Evolutionary conservation across 257 asterid genomes (phyloP).

Genomic region (Henckelia pumila): DNA sequence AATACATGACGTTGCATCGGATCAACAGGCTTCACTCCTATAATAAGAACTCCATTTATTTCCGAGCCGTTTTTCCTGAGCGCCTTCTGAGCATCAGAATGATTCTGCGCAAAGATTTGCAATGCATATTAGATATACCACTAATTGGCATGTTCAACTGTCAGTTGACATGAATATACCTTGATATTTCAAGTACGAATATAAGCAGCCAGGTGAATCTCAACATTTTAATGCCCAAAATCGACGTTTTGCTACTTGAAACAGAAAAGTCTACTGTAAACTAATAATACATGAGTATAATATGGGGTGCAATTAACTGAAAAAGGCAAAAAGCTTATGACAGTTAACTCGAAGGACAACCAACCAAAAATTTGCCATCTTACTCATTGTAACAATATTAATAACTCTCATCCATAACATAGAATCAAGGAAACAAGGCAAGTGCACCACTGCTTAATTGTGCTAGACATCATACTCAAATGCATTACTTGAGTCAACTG

Average conservation of each 20-base stretch:
- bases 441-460: not conserved
- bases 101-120: conserved; percentile 51
- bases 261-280: too few species aligned
- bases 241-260: too few species aligned
- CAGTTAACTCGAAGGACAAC: too few species aligned
- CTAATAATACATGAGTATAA: too few species aligned
- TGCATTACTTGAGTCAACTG: not conserved
- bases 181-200: not conserved
- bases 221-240: not conserved
- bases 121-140: conserved; percentile 6
- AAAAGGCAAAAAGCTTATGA: not conserved
- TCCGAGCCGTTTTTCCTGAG: conserved; percentile 77
- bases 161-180: not conserved
- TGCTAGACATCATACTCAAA: not conserved
- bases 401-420: not conserved
- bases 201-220: not conserved
- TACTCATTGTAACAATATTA: not conserved
- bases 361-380: not conserved
- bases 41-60: conserved; percentile 82
- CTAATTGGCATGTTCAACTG: not conserved
- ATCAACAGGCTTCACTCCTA: conserved; percentile 91
- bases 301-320: too few species aligned
- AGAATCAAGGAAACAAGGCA: not conserved
- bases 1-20: conserved; percentile 74
- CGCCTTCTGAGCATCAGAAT: conserved; percentile 85